Evolutionary conservation across 2,329 filamentous ascomycete genomes (phyloP).

Genomic region (Colletotrichum lindemuthianum): DNA sequence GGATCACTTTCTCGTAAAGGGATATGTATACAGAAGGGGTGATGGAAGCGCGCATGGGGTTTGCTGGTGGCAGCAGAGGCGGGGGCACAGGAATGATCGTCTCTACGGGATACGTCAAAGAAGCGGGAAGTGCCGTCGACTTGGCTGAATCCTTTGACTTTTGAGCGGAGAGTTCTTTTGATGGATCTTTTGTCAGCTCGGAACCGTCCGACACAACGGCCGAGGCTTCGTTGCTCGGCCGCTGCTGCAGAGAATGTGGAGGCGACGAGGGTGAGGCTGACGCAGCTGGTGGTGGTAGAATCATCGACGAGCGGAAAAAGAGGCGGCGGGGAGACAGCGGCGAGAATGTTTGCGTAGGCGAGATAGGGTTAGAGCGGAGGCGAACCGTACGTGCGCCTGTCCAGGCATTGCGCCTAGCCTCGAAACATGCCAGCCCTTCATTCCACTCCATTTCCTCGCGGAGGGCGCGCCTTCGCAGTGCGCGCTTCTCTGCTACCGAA

Average conservation of each 20-base stretch:
- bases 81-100: slow-evolving; percentile 77
- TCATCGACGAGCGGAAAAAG: slow-evolving; percentile 60
- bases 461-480: slow-evolving; percentile 65
- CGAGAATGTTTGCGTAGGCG: slow-evolving; percentile 52
- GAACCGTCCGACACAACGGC: slow-evolving; percentile 54
- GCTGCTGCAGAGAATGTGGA: slow-evolving; percentile 32
- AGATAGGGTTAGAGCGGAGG: slow-evolving; percentile 58
- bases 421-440: slow-evolving; percentile 81
- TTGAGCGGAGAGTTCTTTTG: slow-evolving; percentile 45
- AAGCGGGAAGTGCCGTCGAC: slow-evolving; percentile 38
- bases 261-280: slow-evolving; percentile 37
- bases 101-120: slow-evolving; percentile 60
- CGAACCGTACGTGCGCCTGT: slow-evolving; percentile 76
- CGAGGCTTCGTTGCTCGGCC: slow-evolving; percentile 45
- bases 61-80: slow-evolving; percentile 77
- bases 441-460: slow-evolving; percentile 81
- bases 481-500: slow-evolving; percentile 59
- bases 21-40: slow-evolving; percentile 77
- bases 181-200: slow-evolving; percentile 51
- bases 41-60: slow-evolving; percentile 82
- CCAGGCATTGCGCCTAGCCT: slow-evolving; percentile 83
- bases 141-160: slow-evolving; percentile 47
- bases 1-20: slow-evolving; percentile 89
- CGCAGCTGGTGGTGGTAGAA: slow-evolving; percentile 49
- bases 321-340: slow-evolving; percentile 59